Evolutionary conservation across 192 early-diverging fungal species (phyloP).

Genomic region (Coemansia furcata): DNA sequence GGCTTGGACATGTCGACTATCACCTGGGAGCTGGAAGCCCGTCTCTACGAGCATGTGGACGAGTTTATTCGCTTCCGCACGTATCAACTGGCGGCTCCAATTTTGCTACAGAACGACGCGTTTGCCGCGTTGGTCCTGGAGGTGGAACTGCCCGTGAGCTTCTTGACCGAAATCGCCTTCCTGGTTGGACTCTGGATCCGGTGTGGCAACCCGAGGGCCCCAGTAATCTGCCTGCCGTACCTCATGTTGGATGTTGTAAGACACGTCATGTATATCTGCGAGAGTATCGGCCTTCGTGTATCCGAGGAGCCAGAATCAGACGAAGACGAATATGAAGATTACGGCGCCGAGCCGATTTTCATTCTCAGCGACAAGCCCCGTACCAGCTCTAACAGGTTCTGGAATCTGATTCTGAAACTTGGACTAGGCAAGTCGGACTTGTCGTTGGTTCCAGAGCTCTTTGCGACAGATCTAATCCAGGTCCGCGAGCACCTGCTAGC

Average conservation of each 20-base stretch:
- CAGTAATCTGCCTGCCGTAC: neutral
- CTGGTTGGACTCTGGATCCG: slow-evolving; percentile 8
- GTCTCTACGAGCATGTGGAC: slow-evolving; percentile 10
- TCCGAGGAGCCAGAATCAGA: neutral
- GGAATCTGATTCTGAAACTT: neutral
- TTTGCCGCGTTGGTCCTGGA: slow-evolving; percentile 1
- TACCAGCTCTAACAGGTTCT: neutral
- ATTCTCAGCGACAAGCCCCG: neutral
- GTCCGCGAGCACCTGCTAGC: slow-evolving; percentile 27
- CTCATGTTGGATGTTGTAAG: neutral
- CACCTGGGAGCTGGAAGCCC: slow-evolving; percentile 34
- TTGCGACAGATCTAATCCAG: slow-evolving; percentile 2
- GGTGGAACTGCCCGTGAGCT: neutral
- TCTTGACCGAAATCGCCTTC: neutral
- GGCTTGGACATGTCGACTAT: neutral
- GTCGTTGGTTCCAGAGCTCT: slow-evolving; percentile 8
- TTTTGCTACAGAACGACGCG: slow-evolving; percentile 1
- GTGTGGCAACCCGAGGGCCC: neutral
- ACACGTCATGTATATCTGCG: neutral
- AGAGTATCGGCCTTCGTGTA: neutral
- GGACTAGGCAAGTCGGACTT: neutral
- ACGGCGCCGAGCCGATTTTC: neutral
- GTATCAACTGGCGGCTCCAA: slow-evolving; percentile 17
- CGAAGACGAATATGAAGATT: neutral
- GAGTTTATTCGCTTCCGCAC: slow-evolving; percentile 6